Percentiles rank a stretch among this genome's conserved stretches.
Evolutionary conservation across 208 protist species (phyloP).

Genomic region (Wallacemonas sp.): DNA sequence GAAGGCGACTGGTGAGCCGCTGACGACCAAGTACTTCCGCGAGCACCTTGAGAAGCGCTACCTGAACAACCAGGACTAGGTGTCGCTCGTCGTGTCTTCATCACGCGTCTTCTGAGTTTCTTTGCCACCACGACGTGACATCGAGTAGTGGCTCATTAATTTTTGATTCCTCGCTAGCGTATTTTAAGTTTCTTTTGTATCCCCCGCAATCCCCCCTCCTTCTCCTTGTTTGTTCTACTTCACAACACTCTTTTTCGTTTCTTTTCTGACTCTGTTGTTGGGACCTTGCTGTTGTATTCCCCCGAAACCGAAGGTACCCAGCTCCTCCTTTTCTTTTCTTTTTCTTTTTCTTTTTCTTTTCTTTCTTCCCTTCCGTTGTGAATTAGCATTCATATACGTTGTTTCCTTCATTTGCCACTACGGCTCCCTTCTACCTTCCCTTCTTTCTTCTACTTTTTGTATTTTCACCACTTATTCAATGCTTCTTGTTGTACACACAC

Average conservation of each 20-base stretch:
- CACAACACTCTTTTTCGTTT: too few species aligned
- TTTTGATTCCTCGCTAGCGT: too few species aligned
- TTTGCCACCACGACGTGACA: neutral
- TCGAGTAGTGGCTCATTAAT: neutral
- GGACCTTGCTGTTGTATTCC: neutral
- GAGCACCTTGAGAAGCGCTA: conserved; percentile 59
- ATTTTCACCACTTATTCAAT: too few species aligned
- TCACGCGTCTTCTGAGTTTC: neutral
- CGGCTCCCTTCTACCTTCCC: neutral
- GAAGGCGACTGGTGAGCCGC: too few species aligned
- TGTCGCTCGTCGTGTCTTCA: neutral
- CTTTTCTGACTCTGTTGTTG: too few species aligned
- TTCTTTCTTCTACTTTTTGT: conserved; percentile 5
- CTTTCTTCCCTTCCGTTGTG: conserved; percentile 14
- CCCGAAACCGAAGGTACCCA: neutral
- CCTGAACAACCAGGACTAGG: conserved; percentile 16
- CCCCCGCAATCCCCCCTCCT: too few species aligned
- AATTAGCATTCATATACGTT: neutral
- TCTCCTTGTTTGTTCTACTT: too few species aligned
- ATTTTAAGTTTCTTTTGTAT: too few species aligned
- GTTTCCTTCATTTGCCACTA: neutral
- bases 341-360: conserved; percentile 26
- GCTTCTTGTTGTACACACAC: too few species aligned
- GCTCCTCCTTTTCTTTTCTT: conserved; percentile 3
- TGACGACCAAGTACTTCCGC: conserved; percentile 56